These are phyloP conservation scores for Amanita phalloides DNA, from an alignment of 768 basidiomycete genomes.

Conservation along the genomic window DNA sequence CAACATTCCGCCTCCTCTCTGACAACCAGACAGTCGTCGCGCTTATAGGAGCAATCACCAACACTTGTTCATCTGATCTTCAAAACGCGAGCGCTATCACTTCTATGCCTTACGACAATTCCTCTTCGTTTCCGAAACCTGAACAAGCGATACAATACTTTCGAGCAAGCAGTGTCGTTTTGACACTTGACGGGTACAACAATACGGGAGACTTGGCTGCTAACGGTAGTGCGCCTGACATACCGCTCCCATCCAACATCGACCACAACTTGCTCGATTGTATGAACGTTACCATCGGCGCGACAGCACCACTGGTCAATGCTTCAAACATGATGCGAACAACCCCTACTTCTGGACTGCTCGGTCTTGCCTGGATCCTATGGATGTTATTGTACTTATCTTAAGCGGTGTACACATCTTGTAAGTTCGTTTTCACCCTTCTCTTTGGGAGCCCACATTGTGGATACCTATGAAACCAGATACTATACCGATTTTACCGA, in stretches of 20 bases:
- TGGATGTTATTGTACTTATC: conserved; percentile 13
- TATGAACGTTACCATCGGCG: conserved; percentile 52
- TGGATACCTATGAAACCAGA: no score
- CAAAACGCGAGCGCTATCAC: conserved; percentile 13
- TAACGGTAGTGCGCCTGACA: conserved; percentile 28
- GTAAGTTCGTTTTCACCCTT: background rate
- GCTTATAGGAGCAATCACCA: conserved; percentile 28
- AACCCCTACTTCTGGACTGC: background rate
- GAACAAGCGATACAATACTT: conserved; percentile 61
- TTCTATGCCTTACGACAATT: conserved; percentile 20
- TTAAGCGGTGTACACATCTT: background rate
- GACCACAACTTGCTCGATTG: conserved; percentile 41
- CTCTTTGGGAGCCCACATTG: no score
- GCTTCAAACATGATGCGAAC: conserved; percentile 12
- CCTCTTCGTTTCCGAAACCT: conserved; percentile 25
- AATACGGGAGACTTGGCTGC: conserved; percentile 38
- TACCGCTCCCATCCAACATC: conserved; percentile 41
- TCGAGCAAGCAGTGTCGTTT: conserved; percentile 50
- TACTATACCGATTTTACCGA: no score
- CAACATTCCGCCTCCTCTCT: conserved; percentile 35
- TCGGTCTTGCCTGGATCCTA: conserved; percentile 12
- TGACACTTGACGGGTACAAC: conserved; percentile 59
- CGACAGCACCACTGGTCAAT: conserved; percentile 44
- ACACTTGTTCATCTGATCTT: conserved; percentile 26
- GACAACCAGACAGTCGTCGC: conserved; percentile 36